phyloP scores from a whole-genome alignment of 2,329 filamentous ascomycete genomes.

The Penicillium sp. region DNA sequence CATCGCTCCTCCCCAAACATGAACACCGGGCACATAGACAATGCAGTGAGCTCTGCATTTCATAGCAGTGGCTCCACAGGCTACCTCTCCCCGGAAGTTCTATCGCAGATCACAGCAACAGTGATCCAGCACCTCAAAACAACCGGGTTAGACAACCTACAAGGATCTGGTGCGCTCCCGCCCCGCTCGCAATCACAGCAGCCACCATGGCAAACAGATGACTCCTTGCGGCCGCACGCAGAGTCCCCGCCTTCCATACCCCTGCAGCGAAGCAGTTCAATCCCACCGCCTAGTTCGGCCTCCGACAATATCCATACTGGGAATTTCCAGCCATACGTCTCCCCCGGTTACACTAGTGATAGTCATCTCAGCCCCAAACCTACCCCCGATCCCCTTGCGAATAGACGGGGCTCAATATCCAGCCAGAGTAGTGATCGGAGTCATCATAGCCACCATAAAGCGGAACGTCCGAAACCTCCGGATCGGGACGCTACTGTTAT shows the following conservation, averaged over 20 bases:
- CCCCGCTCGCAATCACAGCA: constrained; percentile 26
- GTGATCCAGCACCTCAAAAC: constrained; percentile 60
- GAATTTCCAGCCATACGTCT: constrained; percentile 24
- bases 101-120: constrained; percentile 60
- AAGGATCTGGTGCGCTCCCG: constrained; percentile 28
- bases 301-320: constrained; percentile 6
- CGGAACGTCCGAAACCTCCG: constrained; percentile 40
- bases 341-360: constrained; percentile 24
- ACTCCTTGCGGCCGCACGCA: constrained; percentile 17
- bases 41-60: constrained; percentile 59
- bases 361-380: constrained; percentile 23
- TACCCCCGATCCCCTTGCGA: constrained; percentile 22
- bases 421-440: constrained; percentile 37
- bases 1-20: constrained; percentile 17
- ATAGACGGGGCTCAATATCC: constrained; percentile 37
- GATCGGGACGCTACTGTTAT: constrained; percentile 42
- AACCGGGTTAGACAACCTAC: constrained; percentile 40
- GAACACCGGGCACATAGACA: constrained; percentile 50
- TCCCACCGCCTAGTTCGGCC: constrained; percentile 18
- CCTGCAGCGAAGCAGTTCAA: constrained; percentile 19
- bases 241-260: constrained; percentile 21
- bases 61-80: constrained; percentile 51
- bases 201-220: constrained; percentile 22
- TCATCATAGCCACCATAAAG: constrained; percentile 19
- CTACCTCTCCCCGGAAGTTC: constrained; percentile 59